A percentile compares a stretch with the other conserved stretches of the same genome.
Evolutionary conservation across 176 grass and related monocot genomes (phyloP).

Genomic region (Lolium perenne): DNA sequence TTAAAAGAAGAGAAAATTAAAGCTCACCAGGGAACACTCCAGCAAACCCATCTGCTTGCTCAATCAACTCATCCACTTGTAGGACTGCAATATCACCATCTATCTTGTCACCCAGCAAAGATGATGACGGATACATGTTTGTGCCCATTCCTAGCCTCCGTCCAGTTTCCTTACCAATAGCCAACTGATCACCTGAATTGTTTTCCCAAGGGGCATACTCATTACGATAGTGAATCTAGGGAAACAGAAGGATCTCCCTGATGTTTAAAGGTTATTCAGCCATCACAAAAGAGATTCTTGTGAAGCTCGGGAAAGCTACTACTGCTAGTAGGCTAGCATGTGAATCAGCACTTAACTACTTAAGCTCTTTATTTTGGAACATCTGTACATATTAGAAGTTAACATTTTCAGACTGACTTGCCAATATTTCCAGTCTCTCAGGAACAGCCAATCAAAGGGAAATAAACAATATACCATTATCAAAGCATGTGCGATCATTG

Average conservation of each 20-base stretch:
- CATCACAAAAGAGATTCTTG: neutral
- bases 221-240: slow-evolving; percentile 17
- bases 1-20: slow-evolving; percentile 27
- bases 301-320: slow-evolving; percentile 11
- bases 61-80: slow-evolving; percentile 60
- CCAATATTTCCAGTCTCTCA: too few species aligned
- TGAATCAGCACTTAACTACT: slow-evolving; percentile 12
- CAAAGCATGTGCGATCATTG: neutral
- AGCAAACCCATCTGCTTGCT: slow-evolving; percentile 67
- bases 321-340: neutral
- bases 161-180: slow-evolving; percentile 70
- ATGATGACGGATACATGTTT: slow-evolving; percentile 72
- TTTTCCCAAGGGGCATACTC: slow-evolving; percentile 21
- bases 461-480: neutral
- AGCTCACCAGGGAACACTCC: slow-evolving; percentile 62
- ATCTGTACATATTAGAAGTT: neutral
- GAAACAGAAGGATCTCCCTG: slow-evolving; percentile 1
- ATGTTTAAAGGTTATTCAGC: neutral
- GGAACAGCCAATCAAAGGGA: neutral
- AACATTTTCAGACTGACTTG: too few species aligned
- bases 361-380: neutral
- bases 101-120: slow-evolving; percentile 56
- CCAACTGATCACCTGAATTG: slow-evolving; percentile 68
- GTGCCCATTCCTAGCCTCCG: slow-evolving; percentile 68
- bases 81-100: slow-evolving; percentile 59